Evolutionary conservation across 2,329 filamentous ascomycete genomes (phyloP).

Genomic region (Cercospora sp.): DNA sequence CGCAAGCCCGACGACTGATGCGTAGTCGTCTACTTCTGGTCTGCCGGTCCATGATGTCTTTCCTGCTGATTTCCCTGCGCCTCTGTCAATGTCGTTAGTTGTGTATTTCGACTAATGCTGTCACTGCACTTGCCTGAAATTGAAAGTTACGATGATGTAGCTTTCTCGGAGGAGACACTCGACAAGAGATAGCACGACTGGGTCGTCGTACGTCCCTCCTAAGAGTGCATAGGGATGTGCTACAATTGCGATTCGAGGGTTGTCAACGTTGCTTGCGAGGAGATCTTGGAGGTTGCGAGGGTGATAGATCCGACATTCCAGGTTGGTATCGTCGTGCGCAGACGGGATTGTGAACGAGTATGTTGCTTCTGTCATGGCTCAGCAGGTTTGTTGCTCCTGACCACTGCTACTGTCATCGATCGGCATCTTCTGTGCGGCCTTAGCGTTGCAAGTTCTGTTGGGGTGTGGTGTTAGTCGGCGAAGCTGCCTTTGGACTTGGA

Average conservation of each 20-base stretch:
- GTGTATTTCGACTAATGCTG: no score
- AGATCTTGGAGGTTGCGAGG: conserved; percentile 21
- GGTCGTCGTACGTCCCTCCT: conserved; percentile 82
- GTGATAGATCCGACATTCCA: conserved; percentile 84
- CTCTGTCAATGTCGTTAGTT: conserved; percentile 54
- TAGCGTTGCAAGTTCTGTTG: neutral
- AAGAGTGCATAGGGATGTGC: conserved; percentile 90
- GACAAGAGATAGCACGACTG: conserved; percentile 67
- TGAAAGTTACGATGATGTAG: conserved; percentile 82
- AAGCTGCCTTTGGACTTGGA: neutral
- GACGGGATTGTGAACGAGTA: conserved; percentile 75
- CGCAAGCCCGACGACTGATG: conserved; percentile 77
- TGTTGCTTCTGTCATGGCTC: conserved; percentile 17
- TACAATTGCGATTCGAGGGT: conserved; percentile 59
- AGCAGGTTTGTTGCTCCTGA: neutral
- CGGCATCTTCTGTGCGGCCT: neutral
- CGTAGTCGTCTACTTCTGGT: conserved; percentile 79
- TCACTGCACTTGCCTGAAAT: conserved; percentile 68
- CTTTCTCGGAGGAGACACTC: conserved; percentile 65
- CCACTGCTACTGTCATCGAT: neutral
- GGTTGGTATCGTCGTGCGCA: conserved; percentile 70
- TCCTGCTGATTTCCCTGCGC: conserved; percentile 71
- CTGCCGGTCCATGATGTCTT: conserved; percentile 84
- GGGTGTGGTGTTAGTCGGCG: neutral
- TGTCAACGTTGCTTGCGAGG: neutral